A percentile compares a stretch with the other conserved stretches of the same genome.
phyloP scores from a whole-genome alignment of 2,329 filamentous ascomycete species.

The Chaetomium globosum region DNA sequence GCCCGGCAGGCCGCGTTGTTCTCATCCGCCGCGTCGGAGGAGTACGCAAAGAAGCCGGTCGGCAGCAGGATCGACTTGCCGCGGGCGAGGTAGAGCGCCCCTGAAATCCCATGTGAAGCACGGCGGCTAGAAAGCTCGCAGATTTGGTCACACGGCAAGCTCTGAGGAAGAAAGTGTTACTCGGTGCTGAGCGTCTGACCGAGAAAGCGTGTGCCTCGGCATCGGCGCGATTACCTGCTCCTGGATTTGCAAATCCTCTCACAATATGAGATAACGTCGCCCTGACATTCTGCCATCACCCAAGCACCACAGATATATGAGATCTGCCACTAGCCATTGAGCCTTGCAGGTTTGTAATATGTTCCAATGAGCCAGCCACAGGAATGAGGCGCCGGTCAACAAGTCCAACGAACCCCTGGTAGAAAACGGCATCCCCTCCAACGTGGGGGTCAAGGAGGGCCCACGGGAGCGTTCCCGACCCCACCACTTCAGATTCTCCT shows the following conservation, averaged over 20 bases:
- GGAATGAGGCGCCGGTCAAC: not conserved
- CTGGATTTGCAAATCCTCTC: not conserved
- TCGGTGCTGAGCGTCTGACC: not conserved
- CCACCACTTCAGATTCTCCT: constrained; percentile 14
- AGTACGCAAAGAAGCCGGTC: not conserved
- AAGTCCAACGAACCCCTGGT: not conserved
- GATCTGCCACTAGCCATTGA: not conserved
- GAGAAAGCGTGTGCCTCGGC: not conserved
- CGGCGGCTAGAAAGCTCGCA: not conserved
- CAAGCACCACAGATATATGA: not conserved
- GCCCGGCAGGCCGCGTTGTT: not conserved
- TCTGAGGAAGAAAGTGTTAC: not conserved
- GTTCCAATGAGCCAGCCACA: not conserved
- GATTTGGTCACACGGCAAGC: not conserved
- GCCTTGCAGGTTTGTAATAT: not conserved
- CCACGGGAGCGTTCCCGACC: constrained; percentile 13
- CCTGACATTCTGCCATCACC: not conserved
- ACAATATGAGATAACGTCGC: not conserved
- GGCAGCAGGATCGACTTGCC: not conserved
- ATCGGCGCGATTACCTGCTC: not conserved
- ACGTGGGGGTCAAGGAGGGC: constrained; percentile 19
- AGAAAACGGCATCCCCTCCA: not conserved
- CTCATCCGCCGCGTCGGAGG: not conserved
- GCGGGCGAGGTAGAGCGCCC: not conserved
- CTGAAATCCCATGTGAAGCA: not conserved